Base-by-base conservation (phyloP, 148 eudicot genomes). In the Hydrangea macrophylla region DNA sequence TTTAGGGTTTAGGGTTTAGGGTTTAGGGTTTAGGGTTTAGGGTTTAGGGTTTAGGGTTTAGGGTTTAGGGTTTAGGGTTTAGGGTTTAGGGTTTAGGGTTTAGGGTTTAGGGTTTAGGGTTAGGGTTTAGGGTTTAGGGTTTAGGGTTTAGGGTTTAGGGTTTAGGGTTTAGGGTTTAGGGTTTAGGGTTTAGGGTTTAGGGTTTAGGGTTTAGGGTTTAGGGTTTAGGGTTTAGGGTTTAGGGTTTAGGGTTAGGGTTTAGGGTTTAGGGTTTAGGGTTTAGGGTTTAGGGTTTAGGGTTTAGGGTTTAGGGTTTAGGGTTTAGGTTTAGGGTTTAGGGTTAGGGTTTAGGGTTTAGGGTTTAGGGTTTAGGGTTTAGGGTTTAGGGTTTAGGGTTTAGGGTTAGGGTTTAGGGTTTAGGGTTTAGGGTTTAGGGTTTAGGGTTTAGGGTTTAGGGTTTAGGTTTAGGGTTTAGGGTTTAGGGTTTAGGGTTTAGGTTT, bases 381-480 rank as follows among this genome's bases (percentile, higher is more conserved):
- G 69, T 54, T 65, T 65, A 48, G 69, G 69, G 69, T 65, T 65
- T 65, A 48, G 69, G 69, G 69, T 65, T 62, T 62, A 35, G 66
- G 66, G 66, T 62, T 62, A 32, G 48, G 66, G 66, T 36, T 62
- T 62, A 35, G 40, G 69, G 59, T 50, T 65, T 65, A 65, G 69
- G 69, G 69, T 65, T 65, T 65, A 65, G 69, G 69, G 69, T 65
- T 65, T 65, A 65, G 69, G 69, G 69, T 65, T 65, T 65, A 65
- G 69, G 69, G 69, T 65, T 62, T 62, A 62, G 66, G 66, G 66
- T 53, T 50, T 50, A 53, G 59, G 69, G 58, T 65, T 65, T 32
- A 54, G 69, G 70, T 42, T 65, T 65, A 28, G 32, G 69, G 69
- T 58, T 58, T 28, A 31, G 61, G 62, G 58, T 30, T 65, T 61